Conservation (phyloP, 495 filamentous ascomycete species). For the Penicillium turbatum region DNA sequence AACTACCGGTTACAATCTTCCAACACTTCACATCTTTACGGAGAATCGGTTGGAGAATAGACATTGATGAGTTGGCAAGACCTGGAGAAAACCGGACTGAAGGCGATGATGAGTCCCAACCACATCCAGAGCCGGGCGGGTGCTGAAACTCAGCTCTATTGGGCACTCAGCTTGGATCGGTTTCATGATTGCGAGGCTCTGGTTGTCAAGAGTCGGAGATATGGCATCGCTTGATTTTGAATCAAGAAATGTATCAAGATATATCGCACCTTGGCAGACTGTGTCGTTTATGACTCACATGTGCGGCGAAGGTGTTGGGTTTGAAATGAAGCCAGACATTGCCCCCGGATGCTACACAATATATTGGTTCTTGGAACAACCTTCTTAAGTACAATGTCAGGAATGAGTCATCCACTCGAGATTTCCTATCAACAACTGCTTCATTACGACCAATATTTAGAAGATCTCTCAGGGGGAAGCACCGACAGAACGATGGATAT, state of each 20-base stretch:
- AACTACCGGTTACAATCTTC: too few relatives aligned
- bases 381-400: background rate
- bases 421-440: background rate
- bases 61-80: constrained; percentile 1
- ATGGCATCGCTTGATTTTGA: background rate
- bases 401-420: constrained; percentile 1
- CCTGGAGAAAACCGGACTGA: background rate
- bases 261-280: background rate
- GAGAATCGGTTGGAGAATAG: background rate
- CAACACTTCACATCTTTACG: background rate
- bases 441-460: background rate
- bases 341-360: background rate
- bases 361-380: background rate
- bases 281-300: constrained; percentile 14
- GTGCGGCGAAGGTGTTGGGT: constrained; percentile 1
- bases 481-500: too few relatives aligned
- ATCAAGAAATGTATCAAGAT: background rate
- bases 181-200: background rate
- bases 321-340: constrained; percentile 12
- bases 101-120: background rate
- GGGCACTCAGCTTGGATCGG: background rate
- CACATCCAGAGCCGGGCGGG: background rate
- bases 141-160: constrained; percentile 3
- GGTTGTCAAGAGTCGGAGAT: background rate
- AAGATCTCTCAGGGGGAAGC: too few relatives aligned